Conservation (phyloP, 768 basidiomycete genomes). For the Suillus subluteus region DNA sequence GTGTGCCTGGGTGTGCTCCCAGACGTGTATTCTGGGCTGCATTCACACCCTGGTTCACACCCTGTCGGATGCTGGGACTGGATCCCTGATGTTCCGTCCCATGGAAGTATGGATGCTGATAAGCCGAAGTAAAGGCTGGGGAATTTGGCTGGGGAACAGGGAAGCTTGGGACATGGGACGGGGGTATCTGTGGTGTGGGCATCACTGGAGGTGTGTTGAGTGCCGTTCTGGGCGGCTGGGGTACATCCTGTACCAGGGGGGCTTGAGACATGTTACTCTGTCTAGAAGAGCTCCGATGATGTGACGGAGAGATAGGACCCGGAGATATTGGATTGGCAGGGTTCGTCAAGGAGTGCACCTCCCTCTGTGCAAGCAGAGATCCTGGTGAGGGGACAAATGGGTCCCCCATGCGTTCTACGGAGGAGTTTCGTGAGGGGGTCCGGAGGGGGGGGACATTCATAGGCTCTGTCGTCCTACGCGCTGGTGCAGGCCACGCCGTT, state of each 20-base stretch:
- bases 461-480: slow-evolving; percentile 26
- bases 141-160: slow-evolving; percentile 9
- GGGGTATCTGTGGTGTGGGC: slow-evolving; percentile 18
- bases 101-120: slow-evolving; percentile 12
- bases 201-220: slow-evolving; percentile 17
- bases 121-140: slow-evolving; percentile 6
- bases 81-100: slow-evolving; percentile 26
- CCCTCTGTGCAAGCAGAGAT: slow-evolving; percentile 16
- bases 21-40: slow-evolving; percentile 19
- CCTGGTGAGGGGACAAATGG: slow-evolving; percentile 17
- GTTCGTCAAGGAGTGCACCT: slow-evolving; percentile 12
- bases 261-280: slow-evolving; percentile 24
- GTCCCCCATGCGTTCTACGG: slow-evolving; percentile 23
- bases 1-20: slow-evolving; percentile 9
- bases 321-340: slow-evolving; percentile 23
- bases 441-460: slow-evolving; percentile 9
- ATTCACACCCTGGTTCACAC: slow-evolving; percentile 18
- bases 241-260: slow-evolving; percentile 21
- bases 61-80: slow-evolving; percentile 18
- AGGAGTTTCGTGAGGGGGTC: slow-evolving; percentile 26
- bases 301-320: slow-evolving; percentile 20
- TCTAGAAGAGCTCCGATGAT: slow-evolving; percentile 22
- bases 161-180: slow-evolving; percentile 5
- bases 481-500: slow-evolving; percentile 29
- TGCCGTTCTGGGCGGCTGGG: slow-evolving; percentile 25